A percentile compares a stretch with the other conserved stretches of the same genome.
phyloP scores from a whole-genome alignment of 352 stramenopile species.

The Phytopythium kandeliae region DNA sequence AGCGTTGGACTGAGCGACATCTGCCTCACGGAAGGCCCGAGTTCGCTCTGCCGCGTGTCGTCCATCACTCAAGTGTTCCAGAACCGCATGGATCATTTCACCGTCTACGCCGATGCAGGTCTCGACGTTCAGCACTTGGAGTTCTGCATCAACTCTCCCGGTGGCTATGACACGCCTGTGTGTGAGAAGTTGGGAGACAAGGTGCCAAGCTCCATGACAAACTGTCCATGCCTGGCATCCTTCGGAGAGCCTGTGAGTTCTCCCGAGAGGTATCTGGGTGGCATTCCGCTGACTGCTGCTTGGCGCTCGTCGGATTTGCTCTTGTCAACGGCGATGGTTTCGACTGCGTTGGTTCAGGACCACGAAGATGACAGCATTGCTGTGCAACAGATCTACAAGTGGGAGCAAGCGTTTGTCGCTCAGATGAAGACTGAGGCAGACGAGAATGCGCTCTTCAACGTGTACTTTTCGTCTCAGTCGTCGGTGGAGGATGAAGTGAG shows the following conservation, averaged over 20 bases:
- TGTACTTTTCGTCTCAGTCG: conserved; percentile 61
- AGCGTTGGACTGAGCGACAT: conserved; percentile 32
- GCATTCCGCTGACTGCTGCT: conserved; percentile 18
- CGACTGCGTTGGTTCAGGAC: conserved; percentile 28
- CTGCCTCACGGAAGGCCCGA: conserved; percentile 30
- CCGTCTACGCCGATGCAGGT: conserved; percentile 42
- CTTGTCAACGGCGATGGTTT: conserved; percentile 38
- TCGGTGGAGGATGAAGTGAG: conserved; percentile 59
- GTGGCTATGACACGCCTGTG: conserved; percentile 20
- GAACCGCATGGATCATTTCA: conserved; percentile 50
- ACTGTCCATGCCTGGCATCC: conserved; percentile 58
- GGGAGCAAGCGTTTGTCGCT: conserved; percentile 61
- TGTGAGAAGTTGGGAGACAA: conserved; percentile 30
- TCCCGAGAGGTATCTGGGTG: conserved; percentile 49
- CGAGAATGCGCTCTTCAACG: conserved; percentile 46
- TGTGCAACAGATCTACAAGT: conserved; percentile 46
- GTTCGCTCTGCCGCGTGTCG: conserved; percentile 36
- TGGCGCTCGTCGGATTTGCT: conserved; percentile 24
- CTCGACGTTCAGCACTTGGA: conserved; percentile 35
- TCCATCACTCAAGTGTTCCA: conserved; percentile 68
- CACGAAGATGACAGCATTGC: conserved; percentile 25
- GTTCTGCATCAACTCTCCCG: conserved; percentile 36
- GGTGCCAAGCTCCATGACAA: conserved; percentile 47
- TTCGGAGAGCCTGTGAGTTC: conserved; percentile 56
- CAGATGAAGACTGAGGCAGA: conserved; percentile 45